Conservation (phyloP, 768 basidiomycete species). For the Chalciporus sphaerocephalus region DNA sequence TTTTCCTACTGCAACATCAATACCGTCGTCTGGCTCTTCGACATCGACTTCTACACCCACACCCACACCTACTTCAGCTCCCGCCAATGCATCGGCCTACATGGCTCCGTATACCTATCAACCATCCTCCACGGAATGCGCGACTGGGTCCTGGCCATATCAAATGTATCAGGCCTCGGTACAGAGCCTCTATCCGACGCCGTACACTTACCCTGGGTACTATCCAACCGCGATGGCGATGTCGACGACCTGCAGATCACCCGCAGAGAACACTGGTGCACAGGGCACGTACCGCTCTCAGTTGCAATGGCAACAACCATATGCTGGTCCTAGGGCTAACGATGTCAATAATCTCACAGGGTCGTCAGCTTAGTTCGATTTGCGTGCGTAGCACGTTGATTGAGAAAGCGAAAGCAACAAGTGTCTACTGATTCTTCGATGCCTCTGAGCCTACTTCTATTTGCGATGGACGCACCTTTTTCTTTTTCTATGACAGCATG, state of each 20-base stretch:
- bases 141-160: constrained; percentile 33
- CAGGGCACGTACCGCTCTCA: constrained; percentile 25
- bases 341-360: constrained; percentile 31
- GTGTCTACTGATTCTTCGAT: no score
- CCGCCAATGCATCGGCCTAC: constrained; percentile 6
- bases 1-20: constrained; percentile 17
- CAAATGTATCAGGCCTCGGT: constrained; percentile 22
- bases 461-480: neutral
- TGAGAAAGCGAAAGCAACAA: neutral
- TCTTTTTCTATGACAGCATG: constrained; percentile 6
- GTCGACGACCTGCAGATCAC: constrained; percentile 6
- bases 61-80: constrained; percentile 9
- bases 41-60: constrained; percentile 15
- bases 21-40: constrained; percentile 20
- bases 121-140: constrained; percentile 15
- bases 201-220: constrained; percentile 22
- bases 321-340: constrained; percentile 36
- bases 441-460: no score
- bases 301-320: constrained; percentile 36
- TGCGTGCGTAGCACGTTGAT: neutral
- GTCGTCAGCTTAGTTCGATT: constrained; percentile 14
- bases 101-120: constrained; percentile 20
- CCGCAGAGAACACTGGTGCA: constrained; percentile 14
- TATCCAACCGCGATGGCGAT: constrained; percentile 15
- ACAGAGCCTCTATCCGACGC: constrained; percentile 17